A percentile compares a stretch with the other conserved stretches of the same genome.
phyloP scores from a whole-genome alignment of 805 yeast species.

The Cyberlindnera suaveolens region DNA sequence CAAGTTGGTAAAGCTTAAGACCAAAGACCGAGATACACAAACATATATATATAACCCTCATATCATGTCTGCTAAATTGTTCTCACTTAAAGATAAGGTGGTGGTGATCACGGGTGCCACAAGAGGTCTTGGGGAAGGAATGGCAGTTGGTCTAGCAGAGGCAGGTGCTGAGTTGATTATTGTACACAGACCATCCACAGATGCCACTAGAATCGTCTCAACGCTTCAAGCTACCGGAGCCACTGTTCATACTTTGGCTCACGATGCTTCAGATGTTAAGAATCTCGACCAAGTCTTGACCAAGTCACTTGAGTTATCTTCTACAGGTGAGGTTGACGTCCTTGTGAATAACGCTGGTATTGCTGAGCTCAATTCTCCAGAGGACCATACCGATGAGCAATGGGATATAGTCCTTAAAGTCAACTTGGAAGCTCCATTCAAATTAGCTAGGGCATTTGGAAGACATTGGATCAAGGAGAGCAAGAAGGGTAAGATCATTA shows the following conservation, averaged over 20 bases:
- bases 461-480: constrained; percentile 48
- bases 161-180: constrained; percentile 78
- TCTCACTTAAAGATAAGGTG: constrained; percentile 75
- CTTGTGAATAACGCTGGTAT: constrained; percentile 88
- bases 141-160: constrained; percentile 76
- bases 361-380: constrained; percentile 58
- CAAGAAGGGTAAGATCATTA: constrained; percentile 60
- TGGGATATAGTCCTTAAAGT: constrained; percentile 70
- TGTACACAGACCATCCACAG: constrained; percentile 19
- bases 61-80: constrained; percentile 40
- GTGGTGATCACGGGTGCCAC: constrained; percentile 81
- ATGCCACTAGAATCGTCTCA: constrained; percentile 10
- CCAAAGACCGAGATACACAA: neutral
- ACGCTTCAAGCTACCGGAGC: constrained; percentile 39
- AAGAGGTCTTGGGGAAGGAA: constrained; percentile 74
- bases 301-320: constrained; percentile 49
- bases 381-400: constrained; percentile 29
- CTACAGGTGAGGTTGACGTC: constrained; percentile 59
- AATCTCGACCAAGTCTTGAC: constrained; percentile 22
- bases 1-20: too few relatives aligned
- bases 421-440: constrained; percentile 73
- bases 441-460: constrained; percentile 72
- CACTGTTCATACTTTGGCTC: constrained; percentile 42
- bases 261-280: constrained; percentile 18
- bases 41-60: neutral